Evolutionary conservation across 202 grass and related monocot genomes (phyloP), one percentile per base, ranked within the genome.

Genomic region (Zoysia matrella): DNA sequence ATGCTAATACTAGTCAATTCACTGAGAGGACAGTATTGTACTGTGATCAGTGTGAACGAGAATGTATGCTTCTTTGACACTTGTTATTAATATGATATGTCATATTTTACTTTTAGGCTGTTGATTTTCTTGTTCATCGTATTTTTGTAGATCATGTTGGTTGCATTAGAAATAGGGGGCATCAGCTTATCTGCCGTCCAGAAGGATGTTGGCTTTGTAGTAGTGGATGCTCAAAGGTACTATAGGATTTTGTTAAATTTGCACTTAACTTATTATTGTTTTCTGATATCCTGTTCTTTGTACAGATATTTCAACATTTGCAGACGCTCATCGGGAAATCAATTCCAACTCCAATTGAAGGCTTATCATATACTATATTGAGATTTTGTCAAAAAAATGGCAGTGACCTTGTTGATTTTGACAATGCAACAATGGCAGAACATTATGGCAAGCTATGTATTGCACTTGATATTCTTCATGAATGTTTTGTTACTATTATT

Each of bases 401-500:
- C 61, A 72, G 11, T 60, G 53, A 69, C 13, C 40, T 66, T 83
- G 55, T 39, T 52, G 70, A 91, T 54, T 77, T 66, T 72, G 67
- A 89, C 18, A 54, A 63, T 73, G 84, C 36, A 39, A 86, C 30
- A 69, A 89, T 88, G 79, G 84, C 84, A 68, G 86, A 89, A 64
- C 74, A 84, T 72, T 72, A 87, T 83, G 60, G 76, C 45, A 97
- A 97, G 36, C 61, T 94, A 64, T 87, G 60, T 65, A 64, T 86
- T 69, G 94, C 91, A 9, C 79, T 87, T 70, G 89, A 90, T 65
- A 69, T 97, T 76, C 86, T 97, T 84, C 80, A 91, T 77, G 91
- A 97, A 81, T 97, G 88, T 60, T 97, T 97, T 82, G 83, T 91
- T 78, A 80, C 94, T 18, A 91, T 97, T 47, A 88, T 88, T 13